These are phyloP conservation scores for Cutaneotrichosporon cutaneum DNA, from an alignment of 1,284 basidiomycete species.

Conservation along the genomic window DNA sequence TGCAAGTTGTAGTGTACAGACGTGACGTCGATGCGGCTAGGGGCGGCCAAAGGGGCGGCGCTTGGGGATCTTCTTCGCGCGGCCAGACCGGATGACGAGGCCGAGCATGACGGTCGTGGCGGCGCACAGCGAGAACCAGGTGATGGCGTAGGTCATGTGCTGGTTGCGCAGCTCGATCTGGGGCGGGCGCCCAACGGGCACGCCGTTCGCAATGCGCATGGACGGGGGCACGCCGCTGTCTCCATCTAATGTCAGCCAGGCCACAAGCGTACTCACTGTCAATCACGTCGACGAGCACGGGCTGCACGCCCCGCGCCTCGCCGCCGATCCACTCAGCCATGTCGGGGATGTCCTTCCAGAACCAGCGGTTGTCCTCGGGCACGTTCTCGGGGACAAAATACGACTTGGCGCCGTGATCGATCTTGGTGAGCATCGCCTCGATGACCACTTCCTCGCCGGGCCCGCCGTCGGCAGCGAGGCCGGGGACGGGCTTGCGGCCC, in stretches of 20 bases:
- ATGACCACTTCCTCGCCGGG: constrained; percentile 45
- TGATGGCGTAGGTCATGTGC: constrained; percentile 91
- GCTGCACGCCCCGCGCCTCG: constrained; percentile 66
- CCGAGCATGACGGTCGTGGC: constrained; percentile 55
- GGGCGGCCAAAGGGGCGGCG: constrained; percentile 11
- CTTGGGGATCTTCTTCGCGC: constrained; percentile 27
- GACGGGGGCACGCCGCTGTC: constrained; percentile 64
- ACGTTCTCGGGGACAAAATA: constrained; percentile 85
- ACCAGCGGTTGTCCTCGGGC: constrained; percentile 79
- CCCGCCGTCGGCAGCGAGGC: constrained; percentile 29
- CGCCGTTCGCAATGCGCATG: constrained; percentile 65
- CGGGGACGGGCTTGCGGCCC: constrained; percentile 56
- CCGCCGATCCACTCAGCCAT: constrained; percentile 81
- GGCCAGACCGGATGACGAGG: constrained; percentile 45
- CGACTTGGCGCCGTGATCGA: constrained; percentile 62
- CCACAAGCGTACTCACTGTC: constrained; percentile 29
- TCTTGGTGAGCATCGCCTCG: constrained; percentile 64
- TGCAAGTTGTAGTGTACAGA: constrained; percentile 6
- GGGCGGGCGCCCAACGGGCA: constrained; percentile 80
- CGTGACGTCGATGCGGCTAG: neutral
- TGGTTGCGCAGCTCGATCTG: constrained; percentile 89
- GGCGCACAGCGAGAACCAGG: constrained; percentile 63
- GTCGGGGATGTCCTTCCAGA: constrained; percentile 79
- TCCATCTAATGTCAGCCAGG: constrained; percentile 59
- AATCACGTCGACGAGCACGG: constrained; percentile 81